Evolutionary conservation across 441 rosid genomes (phyloP), one percentile per base, ranked within the genome.

Genomic region (Mallotus japonicus): DNA sequence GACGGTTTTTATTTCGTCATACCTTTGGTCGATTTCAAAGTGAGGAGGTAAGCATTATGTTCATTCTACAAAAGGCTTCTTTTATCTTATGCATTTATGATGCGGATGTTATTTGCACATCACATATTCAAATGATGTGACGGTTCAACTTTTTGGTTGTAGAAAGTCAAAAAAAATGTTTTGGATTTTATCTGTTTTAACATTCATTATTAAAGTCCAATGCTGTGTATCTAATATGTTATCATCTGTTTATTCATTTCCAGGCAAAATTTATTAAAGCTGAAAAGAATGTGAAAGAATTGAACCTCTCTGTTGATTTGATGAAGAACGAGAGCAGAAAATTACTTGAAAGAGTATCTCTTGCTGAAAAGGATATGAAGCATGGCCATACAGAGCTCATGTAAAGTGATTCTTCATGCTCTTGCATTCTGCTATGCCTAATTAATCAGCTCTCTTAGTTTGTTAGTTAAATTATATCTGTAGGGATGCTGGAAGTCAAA

Each of bases 241-340:
- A 15, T 59, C 50, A n/a, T 59, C 50, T 34, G 50, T 72, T 19
- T 56, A 54, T 58, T 67, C 60, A 51, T 69, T 13, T 58, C 50
- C 87, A 94, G 99, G 87, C 92, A 72, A 89, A 81, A 72, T 90
- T 86, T 83, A 79, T 81, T 75, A 88, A 65, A 83, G 88, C 94
- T 71, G 99, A 94, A 85, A 94, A 90, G 79, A 87, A 80, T 64
- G 85, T 94, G 62, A 88, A 90, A 76, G 90, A 87, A 76, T 77
- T 92, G 78, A 84, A 76, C 75, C 75, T 89, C 66, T 88, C 97
- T 76, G 94, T 89, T 79, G 95, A 87, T 71, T 50, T 92, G 76
- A 86, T 92, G 97, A 92, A 88, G 80, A 94, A 85, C 24, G 99
- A 92, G 79, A 90, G 95, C 78, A 76, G 49, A 80, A 94, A 92